Base-by-base conservation (phyloP, 1,139 yeast species). In the Saccharomyces uvarum region DNA sequence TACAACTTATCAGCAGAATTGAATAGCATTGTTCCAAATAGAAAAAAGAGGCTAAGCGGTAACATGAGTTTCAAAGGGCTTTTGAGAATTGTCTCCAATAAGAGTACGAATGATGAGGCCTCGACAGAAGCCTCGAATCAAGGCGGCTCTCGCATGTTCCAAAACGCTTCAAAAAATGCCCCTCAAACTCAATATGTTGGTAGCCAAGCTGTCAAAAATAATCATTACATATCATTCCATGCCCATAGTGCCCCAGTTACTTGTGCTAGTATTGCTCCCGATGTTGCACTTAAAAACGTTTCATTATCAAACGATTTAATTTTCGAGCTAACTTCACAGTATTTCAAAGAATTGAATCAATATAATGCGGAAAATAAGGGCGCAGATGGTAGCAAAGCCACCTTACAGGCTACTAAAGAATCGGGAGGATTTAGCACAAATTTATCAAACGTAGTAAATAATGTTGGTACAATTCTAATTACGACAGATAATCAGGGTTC, bases 181-280 rank as follows among this genome's bases (percentile, higher is more conserved):
- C 14, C 24, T 27, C 50, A 49, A 7, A 14, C 50, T 11, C 44
- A 38, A 38, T 3, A 21, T 8, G 33, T 32, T 11, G 38, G 46
- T 51, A 57, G 42, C 50, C 66, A 64, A 47, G 49, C 52, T 3
- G 51, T 62, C 29, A 68, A 67, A 32, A 64, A 73, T 51, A 59
- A 56, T n/a, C 67, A 81, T 60, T 82, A 82, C 67, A 77, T 86
- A 2, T 77, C 87, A 3, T 87, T 89, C 68, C 95, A 87, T 70
- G 90, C 95, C 0, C 91, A 88, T 70, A 83, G 81, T 63, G 75
- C 84, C 1, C 79, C 81, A 47, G 88, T 90, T 26, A 89, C 95
- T 50, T 84, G 81, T 31, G 95, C 97, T 0, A 64, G 82, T 0
- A 81, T 89, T 72, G 97, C 96, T 0, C 97, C 98, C 0, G 73